Base-by-base conservation (phyloP, 768 basidiomycete species). In the Termitomyces sp. region DNA sequence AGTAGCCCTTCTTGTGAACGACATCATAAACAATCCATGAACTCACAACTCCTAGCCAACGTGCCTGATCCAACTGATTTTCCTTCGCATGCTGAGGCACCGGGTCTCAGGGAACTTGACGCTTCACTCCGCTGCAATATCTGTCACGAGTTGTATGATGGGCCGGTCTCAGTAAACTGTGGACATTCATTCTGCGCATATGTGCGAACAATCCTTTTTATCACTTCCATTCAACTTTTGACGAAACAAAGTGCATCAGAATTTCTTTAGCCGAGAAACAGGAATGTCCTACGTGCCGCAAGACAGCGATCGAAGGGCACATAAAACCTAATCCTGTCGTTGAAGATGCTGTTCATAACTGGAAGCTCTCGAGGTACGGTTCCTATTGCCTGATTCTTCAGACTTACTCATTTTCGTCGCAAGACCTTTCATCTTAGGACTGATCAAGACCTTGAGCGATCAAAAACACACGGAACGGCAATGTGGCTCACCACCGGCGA, bases 121-220 rank as follows among this genome's bases (percentile, higher is more conserved):
- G 66, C 76, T 19, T 77, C 85, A 10, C 71, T 88, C 56, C 77
- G 87, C 15, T 93, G 91, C 62, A 77, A 78, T 26, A 90, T 93
- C 53, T 93, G 91, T 65, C 76, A 83, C 38, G 88, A 91, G 56
- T 74, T 85, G 34, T 88, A 82, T 62, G 79, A 80, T 50, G 89
- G 78, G 0, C 91, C 91, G 5, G 84, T 93, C 26, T 82, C 81
- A 2, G 77, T 93, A 4, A 67, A 67, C 5, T 93, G 91, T 64
- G 90, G 89, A 1, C 91, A 93, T 63, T 85, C 83, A 46, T 93
- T 92, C 65, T 93, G 91, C 70, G 90, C 88, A 14, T 65, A 80
- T 63, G 88, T 90, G 59, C 61, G 84, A 15, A 4, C 34, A 1
- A 28, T 64, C 54, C 24, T 35, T 59, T 35, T 46, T 12, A 42